These are phyloP conservation scores for Pezicula rhizophila DNA, from an alignment of 2,329 filamentous ascomycete species.

Conservation along the genomic window DNA sequence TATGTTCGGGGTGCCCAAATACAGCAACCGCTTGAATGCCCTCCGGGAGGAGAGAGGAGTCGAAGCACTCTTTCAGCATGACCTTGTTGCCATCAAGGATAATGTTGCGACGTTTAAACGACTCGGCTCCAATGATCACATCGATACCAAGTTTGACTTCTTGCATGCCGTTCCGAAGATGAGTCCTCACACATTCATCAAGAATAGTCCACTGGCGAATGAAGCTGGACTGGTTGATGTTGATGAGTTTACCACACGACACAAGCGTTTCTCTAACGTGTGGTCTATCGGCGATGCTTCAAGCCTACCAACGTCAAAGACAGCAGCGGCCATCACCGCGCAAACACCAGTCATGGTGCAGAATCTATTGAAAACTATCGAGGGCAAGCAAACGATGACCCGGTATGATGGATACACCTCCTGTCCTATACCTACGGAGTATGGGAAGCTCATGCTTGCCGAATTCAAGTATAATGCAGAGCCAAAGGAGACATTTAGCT, in stretches of 20 bases:
- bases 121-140: constrained; percentile 35
- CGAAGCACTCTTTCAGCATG: constrained; percentile 53
- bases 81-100: constrained; percentile 46
- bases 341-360: constrained; percentile 45
- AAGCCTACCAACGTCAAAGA: constrained; percentile 53
- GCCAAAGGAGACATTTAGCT: constrained; percentile 57
- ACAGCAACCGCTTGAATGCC: constrained; percentile 46
- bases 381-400: constrained; percentile 38
- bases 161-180: constrained; percentile 54
- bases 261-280: constrained; percentile 49
- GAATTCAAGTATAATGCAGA: constrained; percentile 60
- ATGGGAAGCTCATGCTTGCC: constrained; percentile 56
- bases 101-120: constrained; percentile 45
- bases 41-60: constrained; percentile 48
- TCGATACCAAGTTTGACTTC: constrained; percentile 45
- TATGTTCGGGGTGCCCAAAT: constrained; percentile 59
- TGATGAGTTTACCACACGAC: constrained; percentile 43
- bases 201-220: constrained; percentile 47
- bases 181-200: constrained; percentile 48
- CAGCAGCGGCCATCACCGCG: constrained; percentile 45
- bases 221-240: constrained; percentile 53
- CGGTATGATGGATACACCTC: constrained; percentile 51
- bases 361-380: constrained; percentile 38
- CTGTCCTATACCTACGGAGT: constrained; percentile 48
- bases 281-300: constrained; percentile 56